A percentile compares a stretch with the other conserved stretches of the same genome.
These are phyloP conservation scores for Blumeria graminis DNA, from an alignment of 2,329 filamentous ascomycete genomes.

Conservation along the genomic window DNA sequence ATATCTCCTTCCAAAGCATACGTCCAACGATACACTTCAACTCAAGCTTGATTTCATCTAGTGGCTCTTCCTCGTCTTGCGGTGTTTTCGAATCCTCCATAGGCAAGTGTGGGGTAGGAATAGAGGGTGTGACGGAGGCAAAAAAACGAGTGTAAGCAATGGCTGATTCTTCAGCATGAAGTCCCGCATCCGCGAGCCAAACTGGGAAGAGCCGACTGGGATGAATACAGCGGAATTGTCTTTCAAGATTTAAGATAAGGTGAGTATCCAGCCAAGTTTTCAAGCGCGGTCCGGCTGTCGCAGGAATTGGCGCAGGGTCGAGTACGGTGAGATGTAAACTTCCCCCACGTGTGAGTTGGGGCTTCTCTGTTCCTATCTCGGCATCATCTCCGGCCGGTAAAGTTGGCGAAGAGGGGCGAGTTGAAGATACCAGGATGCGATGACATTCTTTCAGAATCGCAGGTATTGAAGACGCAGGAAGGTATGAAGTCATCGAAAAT, in stretches of 20 bases:
- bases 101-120: background rate
- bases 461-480: constrained; percentile 31
- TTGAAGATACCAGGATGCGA: constrained; percentile 24
- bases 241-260: constrained; percentile 32
- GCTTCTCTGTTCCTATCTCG: background rate
- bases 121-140: constrained; percentile 5
- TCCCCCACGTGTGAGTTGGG: constrained; percentile 23
- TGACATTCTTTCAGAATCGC: constrained; percentile 30
- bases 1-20: constrained; percentile 35
- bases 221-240: constrained; percentile 31
- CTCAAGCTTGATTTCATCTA: constrained; percentile 16
- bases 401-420: constrained; percentile 1
- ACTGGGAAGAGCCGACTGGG: constrained; percentile 32
- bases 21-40: constrained; percentile 28
- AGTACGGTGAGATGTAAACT: constrained; percentile 34
- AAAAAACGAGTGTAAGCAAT: constrained; percentile 9
- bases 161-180: constrained; percentile 15
- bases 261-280: constrained; percentile 37
- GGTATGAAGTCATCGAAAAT: constrained; percentile 29
- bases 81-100: background rate
- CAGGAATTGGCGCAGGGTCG: constrained; percentile 32
- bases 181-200: constrained; percentile 34
- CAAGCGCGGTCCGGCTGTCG: constrained; percentile 31
- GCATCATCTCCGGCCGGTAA: background rate
- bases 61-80: constrained; percentile 2